These are phyloP conservation scores for Boletus albobrunnescens DNA, from an alignment of 1,284 basidiomycete species.

Conservation along the genomic window DNA sequence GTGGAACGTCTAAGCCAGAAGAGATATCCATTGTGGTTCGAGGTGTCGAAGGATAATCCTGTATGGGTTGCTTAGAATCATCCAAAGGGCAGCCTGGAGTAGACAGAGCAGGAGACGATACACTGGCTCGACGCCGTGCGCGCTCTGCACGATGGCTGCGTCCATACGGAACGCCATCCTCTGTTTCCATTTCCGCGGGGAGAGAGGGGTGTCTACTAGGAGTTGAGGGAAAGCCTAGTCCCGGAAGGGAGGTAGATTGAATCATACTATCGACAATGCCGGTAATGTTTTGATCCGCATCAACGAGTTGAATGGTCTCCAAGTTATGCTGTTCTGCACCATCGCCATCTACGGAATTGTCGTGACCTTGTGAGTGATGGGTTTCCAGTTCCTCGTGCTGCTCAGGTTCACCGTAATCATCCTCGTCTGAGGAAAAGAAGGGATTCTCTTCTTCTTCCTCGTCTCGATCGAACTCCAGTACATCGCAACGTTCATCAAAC, in stretches of 20 bases:
- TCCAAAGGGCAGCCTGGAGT: slow-evolving; percentile 19
- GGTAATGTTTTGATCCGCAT: slow-evolving; percentile 56
- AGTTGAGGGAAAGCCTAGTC: slow-evolving; percentile 32
- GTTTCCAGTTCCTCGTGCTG: slow-evolving; percentile 15
- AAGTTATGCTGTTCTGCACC: slow-evolving; percentile 21
- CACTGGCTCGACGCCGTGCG: slow-evolving; percentile 30
- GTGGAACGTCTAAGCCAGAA: slow-evolving; percentile 36
- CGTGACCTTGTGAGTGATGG: slow-evolving; percentile 13
- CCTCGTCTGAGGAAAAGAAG: slow-evolving; percentile 37
- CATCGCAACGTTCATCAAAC: slow-evolving; percentile 82
- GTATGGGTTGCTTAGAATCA: slow-evolving; percentile 3
- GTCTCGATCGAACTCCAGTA: slow-evolving; percentile 78
- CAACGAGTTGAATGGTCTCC: slow-evolving; percentile 24
- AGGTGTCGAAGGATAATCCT: slow-evolving; percentile 22
- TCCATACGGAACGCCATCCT: slow-evolving; percentile 65
- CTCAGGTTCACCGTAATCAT: slow-evolving; percentile 32
- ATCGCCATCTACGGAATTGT: slow-evolving; percentile 16
- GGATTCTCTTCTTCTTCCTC: slow-evolving; percentile 53
- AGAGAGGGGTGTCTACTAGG: slow-evolving; percentile 33
- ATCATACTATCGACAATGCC: slow-evolving; percentile 64
- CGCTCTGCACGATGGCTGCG: slow-evolving; percentile 63
- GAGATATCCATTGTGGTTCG: slow-evolving; percentile 19
- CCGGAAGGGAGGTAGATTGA: slow-evolving; percentile 27
- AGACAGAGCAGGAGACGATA: slow-evolving; percentile 29
- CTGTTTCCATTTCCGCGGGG: slow-evolving; percentile 52